phyloP scores from a whole-genome alignment of 495 filamentous ascomycete species.

The Umbilicaria muhlenbergii region DNA sequence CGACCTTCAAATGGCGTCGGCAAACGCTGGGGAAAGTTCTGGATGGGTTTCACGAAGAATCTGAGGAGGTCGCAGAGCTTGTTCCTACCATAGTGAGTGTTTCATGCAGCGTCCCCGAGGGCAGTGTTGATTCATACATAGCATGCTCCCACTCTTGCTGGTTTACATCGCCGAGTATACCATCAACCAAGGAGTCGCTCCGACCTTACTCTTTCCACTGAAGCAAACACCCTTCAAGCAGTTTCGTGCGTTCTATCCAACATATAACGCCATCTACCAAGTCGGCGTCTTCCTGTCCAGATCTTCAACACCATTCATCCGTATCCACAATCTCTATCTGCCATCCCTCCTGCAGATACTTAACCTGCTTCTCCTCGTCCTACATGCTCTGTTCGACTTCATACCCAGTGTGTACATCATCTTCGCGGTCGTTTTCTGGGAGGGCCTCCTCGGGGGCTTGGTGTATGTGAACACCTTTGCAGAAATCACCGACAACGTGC shows the following conservation, averaged over 20 bases:
- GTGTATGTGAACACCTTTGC: slow-evolving; percentile 96
- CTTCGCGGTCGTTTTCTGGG: slow-evolving; percentile 75
- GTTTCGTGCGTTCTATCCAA: slow-evolving; percentile 82
- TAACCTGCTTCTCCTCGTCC: slow-evolving; percentile 58
- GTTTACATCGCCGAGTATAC: slow-evolving; percentile 95
- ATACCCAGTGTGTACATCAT: slow-evolving; percentile 72
- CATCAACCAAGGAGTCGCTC: slow-evolving; percentile 85
- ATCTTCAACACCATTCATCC: slow-evolving; percentile 74
- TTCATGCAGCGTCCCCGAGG: neutral
- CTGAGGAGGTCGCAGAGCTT: slow-evolving; percentile 35
- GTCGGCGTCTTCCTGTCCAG: slow-evolving; percentile 86
- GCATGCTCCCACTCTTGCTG: slow-evolving; percentile 81
- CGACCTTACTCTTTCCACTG: slow-evolving; percentile 78
- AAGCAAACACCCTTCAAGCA: slow-evolving; percentile 55
- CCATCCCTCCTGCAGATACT: slow-evolving; percentile 70
- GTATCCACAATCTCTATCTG: slow-evolving; percentile 63
- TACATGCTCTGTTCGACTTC: slow-evolving; percentile 62
- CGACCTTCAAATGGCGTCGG: neutral
- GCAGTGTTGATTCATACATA: slow-evolving; percentile 18
- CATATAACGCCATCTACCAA: slow-evolving; percentile 88
- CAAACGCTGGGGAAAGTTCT: slow-evolving; percentile 5
- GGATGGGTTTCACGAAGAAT: slow-evolving; percentile 29
- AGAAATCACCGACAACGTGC: slow-evolving; percentile 70
- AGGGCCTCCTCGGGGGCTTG: slow-evolving; percentile 73
- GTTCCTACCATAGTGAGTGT: slow-evolving; percentile 51